A percentile compares a stretch with the other conserved stretches of the same genome.
Evolutionary conservation across 1,284 basidiomycete species (phyloP).

Genomic region (Marasmius fiardii): DNA sequence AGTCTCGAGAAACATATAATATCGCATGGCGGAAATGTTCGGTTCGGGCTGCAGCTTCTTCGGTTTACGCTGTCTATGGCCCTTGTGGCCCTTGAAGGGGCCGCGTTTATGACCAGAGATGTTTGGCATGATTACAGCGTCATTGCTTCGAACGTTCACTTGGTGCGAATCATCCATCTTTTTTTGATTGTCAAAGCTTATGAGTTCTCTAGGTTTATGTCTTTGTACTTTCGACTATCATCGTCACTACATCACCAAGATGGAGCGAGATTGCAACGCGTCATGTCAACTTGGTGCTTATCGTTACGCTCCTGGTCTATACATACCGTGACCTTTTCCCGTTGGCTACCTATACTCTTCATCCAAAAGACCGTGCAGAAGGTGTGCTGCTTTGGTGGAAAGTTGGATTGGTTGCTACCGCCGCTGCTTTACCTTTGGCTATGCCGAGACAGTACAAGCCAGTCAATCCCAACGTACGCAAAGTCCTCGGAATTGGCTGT

Average conservation of each 20-base stretch:
- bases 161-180: too few species aligned
- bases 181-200: neutral
- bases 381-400: neutral
- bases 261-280: neutral
- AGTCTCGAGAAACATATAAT: too few species aligned
- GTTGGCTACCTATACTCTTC: constrained; percentile 1
- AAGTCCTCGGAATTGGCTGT: neutral
- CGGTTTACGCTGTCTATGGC: too few species aligned
- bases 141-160: too few species aligned
- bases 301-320: constrained; percentile 1
- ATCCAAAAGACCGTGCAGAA: constrained; percentile 8
- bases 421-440: neutral
- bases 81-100: too few species aligned
- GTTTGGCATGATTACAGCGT: too few species aligned
- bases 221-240: neutral
- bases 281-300: constrained; percentile 6
- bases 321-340: constrained; percentile 6
- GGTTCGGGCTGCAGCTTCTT: too few species aligned
- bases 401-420: neutral
- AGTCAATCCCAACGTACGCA: neutral
- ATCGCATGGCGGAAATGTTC: too few species aligned
- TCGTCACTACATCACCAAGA: neutral
- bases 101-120: too few species aligned
- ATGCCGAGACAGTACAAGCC: constrained; percentile 3
- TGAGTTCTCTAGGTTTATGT: neutral